These are phyloP conservation scores for Allium sativum DNA, from an alignment of 106 monocot genomes.

Conservation along the genomic window DNA sequence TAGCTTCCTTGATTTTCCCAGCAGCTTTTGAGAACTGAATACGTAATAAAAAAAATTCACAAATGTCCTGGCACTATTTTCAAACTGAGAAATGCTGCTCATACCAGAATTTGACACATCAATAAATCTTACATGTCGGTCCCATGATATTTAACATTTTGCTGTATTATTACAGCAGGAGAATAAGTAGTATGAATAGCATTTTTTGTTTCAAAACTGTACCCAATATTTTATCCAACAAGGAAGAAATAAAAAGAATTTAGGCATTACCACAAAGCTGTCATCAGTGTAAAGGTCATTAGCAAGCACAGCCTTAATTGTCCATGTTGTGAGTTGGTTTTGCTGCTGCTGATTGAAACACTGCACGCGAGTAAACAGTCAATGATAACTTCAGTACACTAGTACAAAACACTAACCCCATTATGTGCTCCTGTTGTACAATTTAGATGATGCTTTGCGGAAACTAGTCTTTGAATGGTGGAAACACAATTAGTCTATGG, in stretches of 20 bases:
- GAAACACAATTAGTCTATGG: too few relatives aligned
- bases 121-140: too few relatives aligned
- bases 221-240: neutral
- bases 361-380: conserved; percentile 20
- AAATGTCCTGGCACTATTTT: too few relatives aligned
- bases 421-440: too few relatives aligned
- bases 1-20: conserved; percentile 88
- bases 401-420: too few relatives aligned
- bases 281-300: conserved; percentile 94
- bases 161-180: too few relatives aligned
- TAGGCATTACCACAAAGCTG: conserved; percentile 80
- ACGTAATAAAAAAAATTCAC: neutral
- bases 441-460: neutral
- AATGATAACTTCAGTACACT: too few relatives aligned
- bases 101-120: too few relatives aligned
- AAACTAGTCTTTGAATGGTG: too few relatives aligned
- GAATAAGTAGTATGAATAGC: too few relatives aligned
- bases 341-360: conserved; percentile 63
- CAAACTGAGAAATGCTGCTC: too few relatives aligned
- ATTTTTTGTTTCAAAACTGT: neutral
- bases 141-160: too few relatives aligned
- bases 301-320: conserved; percentile 61
- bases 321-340: conserved; percentile 66
- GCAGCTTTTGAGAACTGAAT: conserved; percentile 85
- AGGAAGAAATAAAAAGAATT: neutral